A percentile compares a stretch with the other conserved stretches of the same genome.
These are phyloP conservation scores for Madurella fahalii DNA, from an alignment of 2,329 filamentous ascomycete genomes.

Conservation along the genomic window DNA sequence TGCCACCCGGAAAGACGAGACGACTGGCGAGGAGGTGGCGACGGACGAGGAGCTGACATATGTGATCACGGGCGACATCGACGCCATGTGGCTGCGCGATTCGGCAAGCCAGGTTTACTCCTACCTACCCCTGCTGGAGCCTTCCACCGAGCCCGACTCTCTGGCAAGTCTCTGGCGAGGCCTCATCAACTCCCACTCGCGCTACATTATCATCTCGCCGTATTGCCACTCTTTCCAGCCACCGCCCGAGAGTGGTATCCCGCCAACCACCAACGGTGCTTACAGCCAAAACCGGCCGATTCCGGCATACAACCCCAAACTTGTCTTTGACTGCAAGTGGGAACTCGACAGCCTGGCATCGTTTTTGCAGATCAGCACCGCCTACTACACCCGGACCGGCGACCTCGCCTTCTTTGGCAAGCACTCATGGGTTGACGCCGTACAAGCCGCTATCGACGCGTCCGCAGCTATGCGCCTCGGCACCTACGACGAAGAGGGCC, in stretches of 20 bases:
- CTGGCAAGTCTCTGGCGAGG: slow-evolving; percentile 66
- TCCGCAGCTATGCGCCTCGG: slow-evolving; percentile 63
- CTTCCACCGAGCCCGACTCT: slow-evolving; percentile 50
- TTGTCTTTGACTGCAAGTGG: slow-evolving; percentile 87
- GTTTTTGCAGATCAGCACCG: slow-evolving; percentile 75
- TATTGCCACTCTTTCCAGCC: slow-evolving; percentile 93
- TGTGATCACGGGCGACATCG: slow-evolving; percentile 79
- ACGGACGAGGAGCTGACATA: slow-evolving; percentile 65
- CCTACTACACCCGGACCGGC: slow-evolving; percentile 64
- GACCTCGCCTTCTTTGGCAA: slow-evolving; percentile 55
- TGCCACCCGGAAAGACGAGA: slow-evolving; percentile 37
- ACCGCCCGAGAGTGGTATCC: slow-evolving; percentile 67
- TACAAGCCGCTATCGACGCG: slow-evolving; percentile 61
- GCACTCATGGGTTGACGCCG: slow-evolving; percentile 63
- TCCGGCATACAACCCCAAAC: slow-evolving; percentile 62
- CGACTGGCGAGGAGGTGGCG: slow-evolving; percentile 28
- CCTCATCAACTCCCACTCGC: slow-evolving; percentile 66
- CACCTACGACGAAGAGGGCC: slow-evolving; percentile 60
- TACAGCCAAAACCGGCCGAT: slow-evolving; percentile 53
- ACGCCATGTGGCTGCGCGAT: slow-evolving; percentile 85
- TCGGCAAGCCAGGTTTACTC: slow-evolving; percentile 72
- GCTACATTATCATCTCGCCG: slow-evolving; percentile 64
- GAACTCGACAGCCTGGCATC: slow-evolving; percentile 84
- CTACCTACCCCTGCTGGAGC: slow-evolving; percentile 58
- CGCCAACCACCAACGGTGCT: slow-evolving; percentile 53